Percentiles rank a stretch among this genome's conserved stretches.
phyloP scores from a whole-genome alignment of 148 eudicot genomes.

The Salicornia ramosissima region DNA sequence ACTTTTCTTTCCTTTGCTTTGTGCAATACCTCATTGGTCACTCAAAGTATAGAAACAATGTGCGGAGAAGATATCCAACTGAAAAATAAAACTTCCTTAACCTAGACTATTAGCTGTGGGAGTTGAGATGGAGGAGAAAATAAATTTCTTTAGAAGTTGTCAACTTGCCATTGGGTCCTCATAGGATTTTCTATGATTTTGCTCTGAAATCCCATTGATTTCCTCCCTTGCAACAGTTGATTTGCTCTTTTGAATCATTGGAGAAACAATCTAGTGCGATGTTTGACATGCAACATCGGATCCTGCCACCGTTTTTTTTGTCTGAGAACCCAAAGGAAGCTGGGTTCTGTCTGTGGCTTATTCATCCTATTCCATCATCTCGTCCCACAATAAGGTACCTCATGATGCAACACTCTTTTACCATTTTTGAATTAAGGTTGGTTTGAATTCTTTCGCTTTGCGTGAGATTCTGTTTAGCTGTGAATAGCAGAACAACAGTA shows the following conservation, averaged over 20 bases:
- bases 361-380: constrained; percentile 66
- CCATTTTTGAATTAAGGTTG: not conserved
- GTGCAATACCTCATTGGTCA: too few species aligned
- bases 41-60: too few species aligned
- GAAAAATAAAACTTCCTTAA: too few species aligned
- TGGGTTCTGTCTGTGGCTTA: constrained; percentile 68
- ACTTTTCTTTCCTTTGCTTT: too few species aligned
- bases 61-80: too few species aligned
- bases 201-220: constrained; percentile 7
- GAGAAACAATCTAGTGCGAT: constrained; percentile 53
- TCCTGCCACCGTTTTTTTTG: constrained; percentile 61
- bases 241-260: constrained; percentile 47
- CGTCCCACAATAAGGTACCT: constrained; percentile 54
- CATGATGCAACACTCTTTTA: constrained; percentile 3
- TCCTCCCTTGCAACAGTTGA: constrained; percentile 38
- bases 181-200: not conserved
- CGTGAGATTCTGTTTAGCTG: not conserved
- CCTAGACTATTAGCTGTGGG: too few species aligned
- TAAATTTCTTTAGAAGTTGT: too few species aligned
- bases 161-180: too few species aligned
- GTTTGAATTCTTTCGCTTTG: not conserved
- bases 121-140: too few species aligned
- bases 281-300: constrained; percentile 47
- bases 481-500: not conserved
- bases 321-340: constrained; percentile 61